Base-by-base conservation (phyloP, 257 asterid genomes). In the Penstemon newberryi region DNA sequence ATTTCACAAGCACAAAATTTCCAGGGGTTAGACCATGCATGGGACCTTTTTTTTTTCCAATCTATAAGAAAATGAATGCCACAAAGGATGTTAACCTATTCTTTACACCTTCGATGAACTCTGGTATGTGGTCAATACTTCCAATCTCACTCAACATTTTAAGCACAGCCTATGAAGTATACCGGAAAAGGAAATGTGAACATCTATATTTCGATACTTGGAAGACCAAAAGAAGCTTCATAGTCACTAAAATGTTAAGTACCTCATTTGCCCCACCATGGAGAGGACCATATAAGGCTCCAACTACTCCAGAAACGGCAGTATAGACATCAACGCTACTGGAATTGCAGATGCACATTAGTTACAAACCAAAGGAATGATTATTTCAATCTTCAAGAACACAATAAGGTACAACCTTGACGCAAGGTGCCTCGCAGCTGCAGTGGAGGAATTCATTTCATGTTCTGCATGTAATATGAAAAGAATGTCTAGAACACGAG, bases 201-300 rank as follows among this genome's bases (percentile, higher is more conserved):
- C 33, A 25, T 25, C 33, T 25, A 25, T 25, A 25, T 25, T 25
- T 25, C 33, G 33, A 2, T 25, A 25, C 33, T 25, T 25, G 33
- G 33, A 25, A 25, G 33, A 25, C 33, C 33, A 25, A 25, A 25
- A 25, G 33, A 25, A 50, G 57, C 70, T 73, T 52, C 60, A 56
- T 2, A 61, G 49, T 1, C 33, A 25, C 51, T 53, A 60, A 58
- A 56, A 43, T 51, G 65, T 3, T 25, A 41, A 18, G 19, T 87
- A 94, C 99, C 96, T 94, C 99, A 71, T 91, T 94, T 5, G 99
- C 99, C 70, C 99, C 99, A 77, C 99, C 99, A 77, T 94, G 99
- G 74, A 94, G 98, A 51, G 99, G 98, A 63, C 99, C 99, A 81
- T 94, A 94, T 85, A 94, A 72, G 50, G 99, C 99, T 73, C 99